phyloP scores from a whole-genome alignment of 768 basidiomycete species.

The Paxillus rubicundulus region DNA sequence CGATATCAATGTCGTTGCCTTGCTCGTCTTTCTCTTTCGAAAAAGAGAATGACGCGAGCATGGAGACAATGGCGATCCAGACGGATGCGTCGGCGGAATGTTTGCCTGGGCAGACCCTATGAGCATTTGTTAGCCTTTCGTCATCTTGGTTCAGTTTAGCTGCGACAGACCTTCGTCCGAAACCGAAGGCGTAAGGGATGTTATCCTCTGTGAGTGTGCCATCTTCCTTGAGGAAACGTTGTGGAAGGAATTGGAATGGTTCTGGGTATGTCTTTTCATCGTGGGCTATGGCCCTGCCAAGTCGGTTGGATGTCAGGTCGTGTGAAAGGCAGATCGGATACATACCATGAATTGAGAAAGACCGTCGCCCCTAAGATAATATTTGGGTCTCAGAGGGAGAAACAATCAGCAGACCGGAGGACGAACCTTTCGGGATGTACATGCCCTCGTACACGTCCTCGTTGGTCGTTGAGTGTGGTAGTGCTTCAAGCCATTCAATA shows the following conservation, averaged over 20 bases:
- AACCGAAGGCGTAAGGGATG: constrained; percentile 19
- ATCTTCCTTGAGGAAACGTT: constrained; percentile 32
- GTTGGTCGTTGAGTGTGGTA: constrained; percentile 20
- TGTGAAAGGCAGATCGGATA: not conserved
- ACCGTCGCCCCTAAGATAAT: constrained; percentile 16
- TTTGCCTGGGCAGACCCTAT: constrained; percentile 23
- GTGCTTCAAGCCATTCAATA: constrained; percentile 10
- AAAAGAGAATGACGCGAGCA: constrained; percentile 26
- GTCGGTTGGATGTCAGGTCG: not conserved
- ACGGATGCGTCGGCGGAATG: constrained; percentile 22
- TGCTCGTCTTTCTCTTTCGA: constrained; percentile 20
- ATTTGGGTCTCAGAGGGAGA: not conserved
- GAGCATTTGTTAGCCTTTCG: not conserved
- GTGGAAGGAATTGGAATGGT: constrained; percentile 41
- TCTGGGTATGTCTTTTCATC: constrained; percentile 38
- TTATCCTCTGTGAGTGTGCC: constrained; percentile 11
- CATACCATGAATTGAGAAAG: constrained; percentile 24
- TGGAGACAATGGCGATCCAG: constrained; percentile 23
- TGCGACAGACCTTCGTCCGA: constrained; percentile 21
- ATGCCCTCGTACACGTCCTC: constrained; percentile 25
- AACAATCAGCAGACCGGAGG: not conserved
- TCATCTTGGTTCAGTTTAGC: not conserved
- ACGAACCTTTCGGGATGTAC: constrained; percentile 24
- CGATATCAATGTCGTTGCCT: constrained; percentile 23
- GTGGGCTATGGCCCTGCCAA: constrained; percentile 37